Conservation (phyloP, 768 basidiomycete genomes). For the Suillus decipiens region DNA sequence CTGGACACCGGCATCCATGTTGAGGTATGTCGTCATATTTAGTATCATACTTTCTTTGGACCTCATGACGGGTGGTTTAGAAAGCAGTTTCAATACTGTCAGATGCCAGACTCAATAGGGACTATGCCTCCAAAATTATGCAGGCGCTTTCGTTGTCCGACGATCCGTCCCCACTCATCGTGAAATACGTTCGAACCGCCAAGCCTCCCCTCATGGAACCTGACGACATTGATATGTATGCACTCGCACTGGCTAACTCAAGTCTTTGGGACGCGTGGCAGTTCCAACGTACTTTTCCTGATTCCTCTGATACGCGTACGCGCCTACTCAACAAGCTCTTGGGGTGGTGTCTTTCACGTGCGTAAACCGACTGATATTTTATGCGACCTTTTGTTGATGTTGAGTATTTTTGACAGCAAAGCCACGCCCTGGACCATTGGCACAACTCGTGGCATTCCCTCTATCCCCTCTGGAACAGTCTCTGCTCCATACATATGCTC, state of each 20-base stretch:
- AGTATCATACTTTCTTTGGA: neutral
- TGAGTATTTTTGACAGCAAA: slow-evolving; percentile 43
- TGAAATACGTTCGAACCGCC: slow-evolving; percentile 74
- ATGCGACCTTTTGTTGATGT: slow-evolving; percentile 1
- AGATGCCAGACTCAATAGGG: slow-evolving; percentile 72
- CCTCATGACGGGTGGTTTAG: slow-evolving; percentile 35
- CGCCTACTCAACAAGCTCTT: slow-evolving; percentile 60
- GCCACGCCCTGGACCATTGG: slow-evolving; percentile 58
- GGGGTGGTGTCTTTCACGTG: slow-evolving; percentile 71
- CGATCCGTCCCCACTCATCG: slow-evolving; percentile 55
- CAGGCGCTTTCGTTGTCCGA: slow-evolving; percentile 49
- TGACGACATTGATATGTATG: slow-evolving; percentile 69
- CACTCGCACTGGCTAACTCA: slow-evolving; percentile 63
- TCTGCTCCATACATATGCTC: slow-evolving; percentile 56
- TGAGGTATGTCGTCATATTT: slow-evolving; percentile 47
- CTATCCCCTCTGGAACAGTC: slow-evolving; percentile 66
- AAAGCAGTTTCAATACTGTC: slow-evolving; percentile 72
- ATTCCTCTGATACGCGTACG: slow-evolving; percentile 52
- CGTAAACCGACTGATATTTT: slow-evolving; percentile 30
- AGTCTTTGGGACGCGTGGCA: slow-evolving; percentile 75
- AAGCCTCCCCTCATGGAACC: slow-evolving; percentile 72
- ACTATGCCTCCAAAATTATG: slow-evolving; percentile 78
- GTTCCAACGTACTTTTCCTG: slow-evolving; percentile 70
- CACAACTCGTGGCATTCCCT: slow-evolving; percentile 64
- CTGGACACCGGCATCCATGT: slow-evolving; percentile 71